Percentiles rank a stretch among this genome's conserved stretches.
Conservation (phyloP, 2,329 filamentous ascomycete genomes). For the Clathrospora elynae region DNA sequence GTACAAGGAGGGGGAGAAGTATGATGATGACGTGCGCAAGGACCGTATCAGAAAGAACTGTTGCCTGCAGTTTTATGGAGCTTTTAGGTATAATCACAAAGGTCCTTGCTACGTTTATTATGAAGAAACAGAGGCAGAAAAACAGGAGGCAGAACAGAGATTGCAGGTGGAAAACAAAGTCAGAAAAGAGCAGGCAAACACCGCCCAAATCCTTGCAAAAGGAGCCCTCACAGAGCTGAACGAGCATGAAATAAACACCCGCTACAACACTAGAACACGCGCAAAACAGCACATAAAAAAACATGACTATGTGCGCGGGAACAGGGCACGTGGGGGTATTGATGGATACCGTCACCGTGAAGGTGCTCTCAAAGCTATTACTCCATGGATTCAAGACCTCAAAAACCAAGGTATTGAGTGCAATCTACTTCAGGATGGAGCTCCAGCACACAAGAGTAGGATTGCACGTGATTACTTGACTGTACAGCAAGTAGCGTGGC, state of each 20-base stretch:
- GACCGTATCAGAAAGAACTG: neutral
- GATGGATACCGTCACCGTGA: conserved; percentile 8
- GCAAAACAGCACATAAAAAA: conserved; percentile 2
- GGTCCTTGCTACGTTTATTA: conserved; percentile 6
- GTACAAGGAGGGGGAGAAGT: neutral
- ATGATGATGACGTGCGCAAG: conserved; percentile 2
- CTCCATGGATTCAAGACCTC: no score
- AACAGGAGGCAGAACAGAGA: neutral
- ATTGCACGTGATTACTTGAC: conserved; percentile 7
- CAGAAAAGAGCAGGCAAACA: neutral
- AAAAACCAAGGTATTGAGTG: no score
- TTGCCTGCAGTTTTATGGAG: conserved; percentile 5
- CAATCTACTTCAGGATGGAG: no score
- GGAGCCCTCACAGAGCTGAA: neutral
- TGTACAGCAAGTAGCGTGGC: conserved; percentile 1
- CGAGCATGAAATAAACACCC: neutral
- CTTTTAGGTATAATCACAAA: conserved; percentile 10
- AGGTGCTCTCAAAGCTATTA: conserved; percentile 8
- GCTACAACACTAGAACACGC: neutral
- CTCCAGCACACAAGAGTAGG: conserved; percentile 7
- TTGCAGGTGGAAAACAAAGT: neutral
- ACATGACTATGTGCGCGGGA: conserved; percentile 3
- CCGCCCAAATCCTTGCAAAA: neutral
- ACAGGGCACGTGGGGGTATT: neutral
- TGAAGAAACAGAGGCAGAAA: conserved; percentile 3